Base-by-base conservation (phyloP, 1,284 basidiomycete genomes). In the Ustilago nuda region DNA sequence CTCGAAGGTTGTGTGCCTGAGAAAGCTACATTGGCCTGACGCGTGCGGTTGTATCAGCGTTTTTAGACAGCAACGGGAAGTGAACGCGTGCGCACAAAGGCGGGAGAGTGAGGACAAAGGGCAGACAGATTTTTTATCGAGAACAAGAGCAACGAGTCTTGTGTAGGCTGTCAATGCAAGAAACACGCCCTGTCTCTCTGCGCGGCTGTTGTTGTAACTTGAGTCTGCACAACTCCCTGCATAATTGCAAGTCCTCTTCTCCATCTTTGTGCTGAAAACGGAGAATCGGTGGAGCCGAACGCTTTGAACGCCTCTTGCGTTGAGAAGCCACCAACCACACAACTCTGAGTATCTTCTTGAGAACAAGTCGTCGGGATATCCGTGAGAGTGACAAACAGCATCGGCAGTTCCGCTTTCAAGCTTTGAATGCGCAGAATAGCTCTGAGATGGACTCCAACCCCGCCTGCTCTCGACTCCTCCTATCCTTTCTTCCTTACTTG, bases 211-310 rank as follows among this genome's bases (percentile, higher is more conserved):
- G 12, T 23, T 30, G n/a, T 7, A 13, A 19, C 19, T 19, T 19
- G 19, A 19, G 33, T 53, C 51, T 36, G 51, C 51, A 23, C 53
- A 55, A 55, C 53, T 55, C 35, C 53, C 53, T 39, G 37, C 53
- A 35, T 53, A n/a, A 53, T 7, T 27, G 30, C 48, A 50, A 50
- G 48, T 50, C 37, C 37, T 48, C 13, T 48, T 17, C 51, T 53
- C 33, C 51, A 53, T 17, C 51, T 53, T 37, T 51, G 19, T 1
- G 51, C 51, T 53, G 51, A 53, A 35, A 53, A 53, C 6, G 2
- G 4, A 33, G 51, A n/a, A 53, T 53, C 51, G 33, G 51, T 33
- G 36, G 33, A 53, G 51, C 51, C 51, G 51, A 36, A 53, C 19
- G 51, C 51, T 36, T 53, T 32, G 13, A 17, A 52, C 50, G 50